Evolutionary conservation across 345 rosid species (phyloP), one percentile per base, ranked within the genome.

Genomic region (Hibiscus tridactylites): DNA sequence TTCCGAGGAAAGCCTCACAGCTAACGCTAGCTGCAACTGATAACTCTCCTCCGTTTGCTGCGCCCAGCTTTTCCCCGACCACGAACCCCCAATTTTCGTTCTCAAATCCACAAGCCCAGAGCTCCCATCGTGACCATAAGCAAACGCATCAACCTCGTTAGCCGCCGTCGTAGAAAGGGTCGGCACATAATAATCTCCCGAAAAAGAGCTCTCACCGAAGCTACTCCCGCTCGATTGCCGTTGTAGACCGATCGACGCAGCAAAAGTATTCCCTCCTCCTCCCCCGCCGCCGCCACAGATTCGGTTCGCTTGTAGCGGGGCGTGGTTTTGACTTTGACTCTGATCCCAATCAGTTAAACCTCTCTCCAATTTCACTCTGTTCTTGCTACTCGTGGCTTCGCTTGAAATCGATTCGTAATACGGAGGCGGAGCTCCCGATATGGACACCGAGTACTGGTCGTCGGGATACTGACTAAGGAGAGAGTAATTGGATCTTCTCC

Each of bases 11-110:
- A 96, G 90, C 78, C 99, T 83, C 80, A 92, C 79, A 60, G 99
- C 97, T 77, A 96, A 77, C 31, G 99, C 99, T 84, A 96, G 78
- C 85, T 96, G 99, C 75, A 96, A 83, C 88, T 92, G 99, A 47
- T 96, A 96, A 76, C 99, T 96, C 91, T 96, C 99, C 79, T 96
- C 99, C 72, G 98, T 96, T 85, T 96, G 99, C 81, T 89, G 98
- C 73, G 98, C 99, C 99, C 97, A 96, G 84, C 97, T 91, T 82
- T 88, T 96, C 76, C 91, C 97, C 1, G 86, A 86, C 0, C 91
- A 84, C 11, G 90, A 78, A 7, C 87, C 85, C 13, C 81, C 90
- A 69, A 50, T 72, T 77, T 81, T 84, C 42, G 54, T 35, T 81
- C 85, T 86, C 76, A 75, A 62, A 74, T 86, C 88, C 47, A 79